Base-by-base conservation (phyloP, 2,329 filamentous ascomycete genomes). In the Trichophyton equinum region DNA sequence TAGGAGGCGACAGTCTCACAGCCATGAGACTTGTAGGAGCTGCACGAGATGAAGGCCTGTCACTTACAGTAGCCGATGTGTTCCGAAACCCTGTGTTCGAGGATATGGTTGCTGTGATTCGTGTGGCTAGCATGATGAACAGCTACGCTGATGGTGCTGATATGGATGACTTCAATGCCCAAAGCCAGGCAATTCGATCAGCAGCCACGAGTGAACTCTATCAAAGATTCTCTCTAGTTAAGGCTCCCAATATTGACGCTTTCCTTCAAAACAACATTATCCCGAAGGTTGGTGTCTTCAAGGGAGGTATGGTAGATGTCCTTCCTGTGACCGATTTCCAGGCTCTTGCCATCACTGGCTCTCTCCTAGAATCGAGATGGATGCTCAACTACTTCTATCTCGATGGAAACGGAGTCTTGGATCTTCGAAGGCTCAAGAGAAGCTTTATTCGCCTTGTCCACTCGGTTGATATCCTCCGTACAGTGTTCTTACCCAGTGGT, bases 361-460 rank as follows among this genome's bases (percentile, higher is more conserved):
- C 82, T 0, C 76, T 79, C 1, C 71, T 79, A 8, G 73, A 79
- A 6, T 82, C 83, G 2, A 77, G 82, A 4, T 84, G 80, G 70
- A 85, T 83, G 0, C 71, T 81, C 0, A 80, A 82, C 3, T 86
- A 88, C 67, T 82, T 88, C 70, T 82, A 83, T 70, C 80, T 88
- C 60, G 77, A 82, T 25, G 77, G 64, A 49, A 61, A 67, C 0
- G 71, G 85, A 15, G 74, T 85, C 58, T 67, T 76, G 13, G 70
- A 75, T 9, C 76, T 77, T 11, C 75, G 85, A 25, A 73, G 79
- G 36, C 67, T 75, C 1, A 70, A 72, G 27, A 70, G 74, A 42
- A 73, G 72, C 59, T 75, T 74, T 60, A 64, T 75, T 60, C 70
- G 82, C 38, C 78, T 87, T 2, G 80, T 87, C 1, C 71, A 77